Evolutionary conservation across 2,329 filamentous ascomycete genomes (phyloP).

Genomic region (Daldinia sp.): DNA sequence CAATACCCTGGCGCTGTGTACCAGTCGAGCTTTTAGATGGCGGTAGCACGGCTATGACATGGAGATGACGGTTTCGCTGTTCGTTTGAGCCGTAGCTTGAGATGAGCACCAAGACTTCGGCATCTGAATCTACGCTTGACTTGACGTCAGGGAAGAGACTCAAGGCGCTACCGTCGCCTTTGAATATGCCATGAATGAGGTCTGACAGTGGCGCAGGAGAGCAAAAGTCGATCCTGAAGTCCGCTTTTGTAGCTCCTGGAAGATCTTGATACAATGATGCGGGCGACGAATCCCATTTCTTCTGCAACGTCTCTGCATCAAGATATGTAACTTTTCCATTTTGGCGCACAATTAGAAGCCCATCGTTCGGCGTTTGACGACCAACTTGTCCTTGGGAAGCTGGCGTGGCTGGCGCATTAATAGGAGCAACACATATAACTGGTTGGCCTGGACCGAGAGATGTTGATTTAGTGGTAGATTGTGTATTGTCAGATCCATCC

Average conservation of each 20-base stretch:
- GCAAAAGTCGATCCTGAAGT: slow-evolving; percentile 60
- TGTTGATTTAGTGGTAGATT: slow-evolving; percentile 58
- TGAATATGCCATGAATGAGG: slow-evolving; percentile 63
- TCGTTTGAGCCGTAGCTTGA: slow-evolving; percentile 48
- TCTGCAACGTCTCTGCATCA: slow-evolving; percentile 61
- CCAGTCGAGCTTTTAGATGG: slow-evolving; percentile 27
- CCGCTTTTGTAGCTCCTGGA: slow-evolving; percentile 44
- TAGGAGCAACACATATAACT: slow-evolving; percentile 55
- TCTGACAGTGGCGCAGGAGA: slow-evolving; percentile 57
- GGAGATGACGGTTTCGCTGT: slow-evolving; percentile 41
- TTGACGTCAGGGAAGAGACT: slow-evolving; percentile 59
- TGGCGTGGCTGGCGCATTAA: slow-evolving; percentile 38
- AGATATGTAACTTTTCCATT: slow-evolving; percentile 69
- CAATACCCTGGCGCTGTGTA: slow-evolving; percentile 35
- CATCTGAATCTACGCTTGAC: slow-evolving; percentile 54
- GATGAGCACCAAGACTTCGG: slow-evolving; percentile 64
- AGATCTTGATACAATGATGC: slow-evolving; percentile 54
- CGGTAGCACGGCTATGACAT: slow-evolving; percentile 41
- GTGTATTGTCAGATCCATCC: slow-evolving; percentile 60
- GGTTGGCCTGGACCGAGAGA: slow-evolving; percentile 52
- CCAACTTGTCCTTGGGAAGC: slow-evolving; percentile 41
- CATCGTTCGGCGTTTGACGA: slow-evolving; percentile 32
- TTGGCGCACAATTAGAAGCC: slow-evolving; percentile 64
- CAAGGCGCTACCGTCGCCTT: slow-evolving; percentile 61
- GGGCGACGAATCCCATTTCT: slow-evolving; percentile 57